phyloP scores from a whole-genome alignment of 805 yeast species.

The Yarrowia deformans region DNA sequence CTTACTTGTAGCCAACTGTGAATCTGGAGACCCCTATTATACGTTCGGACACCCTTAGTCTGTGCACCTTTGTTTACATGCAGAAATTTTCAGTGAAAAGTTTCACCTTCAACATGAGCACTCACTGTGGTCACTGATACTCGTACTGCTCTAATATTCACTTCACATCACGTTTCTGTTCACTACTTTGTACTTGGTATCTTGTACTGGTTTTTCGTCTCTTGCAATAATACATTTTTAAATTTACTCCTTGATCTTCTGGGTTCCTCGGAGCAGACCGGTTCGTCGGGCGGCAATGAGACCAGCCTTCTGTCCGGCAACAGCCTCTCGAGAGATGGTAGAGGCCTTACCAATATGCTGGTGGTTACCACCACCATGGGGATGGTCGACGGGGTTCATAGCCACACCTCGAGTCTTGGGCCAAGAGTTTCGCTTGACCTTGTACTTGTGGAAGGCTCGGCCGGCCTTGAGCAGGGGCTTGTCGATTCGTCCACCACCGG shows the following conservation, averaged over 20 bases:
- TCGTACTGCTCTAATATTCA: too few species aligned
- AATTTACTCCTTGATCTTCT: conserved; percentile 80
- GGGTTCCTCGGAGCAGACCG: conserved; percentile 99
- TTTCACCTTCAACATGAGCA: too few species aligned
- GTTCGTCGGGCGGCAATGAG: conserved; percentile 99
- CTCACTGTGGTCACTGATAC: too few species aligned
- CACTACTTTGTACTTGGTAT: too few species aligned
- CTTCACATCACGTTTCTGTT: too few species aligned
- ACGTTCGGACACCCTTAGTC: too few species aligned
- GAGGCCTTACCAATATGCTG: conserved; percentile 99
- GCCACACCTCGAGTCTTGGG: conserved; percentile 99
- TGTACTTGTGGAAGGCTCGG: conserved; percentile 99
- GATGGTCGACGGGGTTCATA: conserved; percentile 99
- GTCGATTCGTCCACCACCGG: conserved; percentile 99
- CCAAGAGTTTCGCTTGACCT: conserved; percentile 99
- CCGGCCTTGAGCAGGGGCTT: conserved; percentile 99
- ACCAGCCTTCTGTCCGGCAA: conserved; percentile 99
- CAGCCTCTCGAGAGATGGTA: conserved; percentile 98
- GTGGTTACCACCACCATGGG: conserved; percentile 99
- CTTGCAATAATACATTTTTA: conserved; percentile 39
- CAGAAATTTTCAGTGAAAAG: too few species aligned
- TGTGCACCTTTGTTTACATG: too few species aligned
- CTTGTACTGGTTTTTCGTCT: neutral
- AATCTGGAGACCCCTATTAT: too few species aligned
- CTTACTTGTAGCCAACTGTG: too few species aligned